Conservation (phyloP, 345 rosid genomes). For the Kandelia obovata region DNA sequence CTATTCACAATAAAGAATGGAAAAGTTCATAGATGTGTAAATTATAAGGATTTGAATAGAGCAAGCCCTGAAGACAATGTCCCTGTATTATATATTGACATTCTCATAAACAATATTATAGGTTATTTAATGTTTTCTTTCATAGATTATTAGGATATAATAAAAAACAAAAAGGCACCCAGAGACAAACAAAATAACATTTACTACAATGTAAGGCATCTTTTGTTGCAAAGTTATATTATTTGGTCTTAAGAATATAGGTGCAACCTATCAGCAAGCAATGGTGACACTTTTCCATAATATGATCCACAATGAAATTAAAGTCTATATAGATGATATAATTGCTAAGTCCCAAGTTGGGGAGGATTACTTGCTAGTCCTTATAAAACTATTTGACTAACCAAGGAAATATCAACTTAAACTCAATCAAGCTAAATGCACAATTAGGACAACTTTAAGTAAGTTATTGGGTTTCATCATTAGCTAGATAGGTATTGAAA, state of each 20-base stretch:
- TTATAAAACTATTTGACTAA: not conserved
- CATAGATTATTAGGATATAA: not conserved
- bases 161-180: not conserved
- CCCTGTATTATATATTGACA: rapidly evolving
- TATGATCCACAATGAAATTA: not conserved
- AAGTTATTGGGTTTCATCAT: too few relatives aligned
- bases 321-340: not conserved
- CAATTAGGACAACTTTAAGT: not conserved
- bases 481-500: too few relatives aligned
- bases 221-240: not conserved
- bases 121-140: not conserved
- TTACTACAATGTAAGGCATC: not conserved
- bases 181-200: not conserved
- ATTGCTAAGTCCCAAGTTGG: not conserved
- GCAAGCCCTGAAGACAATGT: not conserved
- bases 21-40: not conserved
- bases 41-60: not conserved
- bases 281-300: not conserved
- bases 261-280: not conserved
- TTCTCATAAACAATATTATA: not conserved
- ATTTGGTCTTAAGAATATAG: not conserved
- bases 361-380: not conserved
- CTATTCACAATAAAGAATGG: not conserved
- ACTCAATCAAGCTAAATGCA: not conserved
- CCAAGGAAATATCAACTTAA: not conserved